Base-by-base conservation (phyloP, 2,329 filamentous ascomycete species). In the Teratosphaeria nubilosa region DNA sequence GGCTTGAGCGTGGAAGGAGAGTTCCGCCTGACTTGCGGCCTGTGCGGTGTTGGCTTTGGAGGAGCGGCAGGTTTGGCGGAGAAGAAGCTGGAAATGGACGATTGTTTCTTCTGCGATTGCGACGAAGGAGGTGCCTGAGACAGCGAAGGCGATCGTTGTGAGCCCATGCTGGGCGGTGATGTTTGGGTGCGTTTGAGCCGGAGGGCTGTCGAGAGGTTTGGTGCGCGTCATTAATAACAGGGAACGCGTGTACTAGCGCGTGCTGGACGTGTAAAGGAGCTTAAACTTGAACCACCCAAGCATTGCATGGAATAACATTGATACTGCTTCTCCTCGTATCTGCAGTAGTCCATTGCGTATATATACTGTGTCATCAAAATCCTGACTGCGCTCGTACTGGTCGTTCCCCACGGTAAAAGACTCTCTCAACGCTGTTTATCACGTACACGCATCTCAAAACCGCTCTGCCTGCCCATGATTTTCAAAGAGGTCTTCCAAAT, bases 401-500 rank as follows among this genome's bases (percentile, higher is more conserved):
- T 10, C 9, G 20, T n/a, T 11, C n/a, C 20, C n/a, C 16, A 11
- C 22, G 27, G 41, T n/a, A 48, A 41, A 20, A 20, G 16, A 48
- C 6, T 10, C 5, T 48, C n/a, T 20, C n/a, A 48, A 22, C n/a
- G 41, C 41, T 16, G n/a, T 16, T 22, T 10, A 48, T 22, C 2
- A 48, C 14, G 14, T 48, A 3, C 5, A 22, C 3, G n/a, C 41
- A 22, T 22, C 22, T 56, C 20, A 58, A 51, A 53, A 61, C 24
- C 62, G 30, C 56, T 68, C 64, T 55, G 67, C 67, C 55, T 68
- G 71, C 24, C 75, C 76, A 68, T 91, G 86, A 62, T 88, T 88
- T 68, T 91, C 90, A 61, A 96, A 86, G 54, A 97, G 74, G 71
- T 96, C 91, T 60, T 97, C 91, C 45, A 97, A 78, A 70, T 91